Evolutionary conservation across 2,329 filamentous ascomycete genomes (phyloP), one percentile per base, ranked within the genome.

Genomic region (Trichoderma breve): DNA sequence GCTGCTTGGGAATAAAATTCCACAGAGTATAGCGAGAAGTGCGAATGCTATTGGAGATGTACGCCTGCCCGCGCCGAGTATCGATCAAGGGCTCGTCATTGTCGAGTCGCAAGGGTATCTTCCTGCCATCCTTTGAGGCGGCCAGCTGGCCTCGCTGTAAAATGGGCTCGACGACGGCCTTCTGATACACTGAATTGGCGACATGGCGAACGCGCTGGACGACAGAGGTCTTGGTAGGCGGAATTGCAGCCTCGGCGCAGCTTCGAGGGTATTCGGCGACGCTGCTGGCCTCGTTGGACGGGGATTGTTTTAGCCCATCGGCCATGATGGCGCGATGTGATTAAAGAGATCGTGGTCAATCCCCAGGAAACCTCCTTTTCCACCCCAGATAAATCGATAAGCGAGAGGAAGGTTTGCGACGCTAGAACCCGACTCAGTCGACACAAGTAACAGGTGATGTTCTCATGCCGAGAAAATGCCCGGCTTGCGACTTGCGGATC

Each of bases 1-100:
- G 80, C 79, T 97, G 94, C 74, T 93, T 93, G 3, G 94, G 94
- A 15, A 97, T 81, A 79, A 97, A 97, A 80, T 95, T 92, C 86
- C 91, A 94, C 2, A 93, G 81, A 24, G 91, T 96, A 80, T 97
- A 97, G 62, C 94, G 90, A 74, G 92, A 94, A 0, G 93, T 95
- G 55, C 93, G 90, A 74, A 97, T 95, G 75, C 86, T 89, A 79
- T 89, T 89, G 69, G 85, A 85, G 60, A 88, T 78, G 78, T 85
- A 89, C 7, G 83, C 75, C 55, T 82, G 80, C 57, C 85, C 86
- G 32, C 86, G 85, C 70, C 86, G 83, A 43, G 85, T 79, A 76
- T 89, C 87, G 69, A 85, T 76, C 28, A 89, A 79, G 21, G 83
- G 80, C 51, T 80, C 74, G 39, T 80, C 77, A 63, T 80, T 78